A percentile compares a stretch with the other conserved stretches of the same genome.
Conservation (phyloP, 768 basidiomycete species). For the Suillus tomentosus region DNA sequence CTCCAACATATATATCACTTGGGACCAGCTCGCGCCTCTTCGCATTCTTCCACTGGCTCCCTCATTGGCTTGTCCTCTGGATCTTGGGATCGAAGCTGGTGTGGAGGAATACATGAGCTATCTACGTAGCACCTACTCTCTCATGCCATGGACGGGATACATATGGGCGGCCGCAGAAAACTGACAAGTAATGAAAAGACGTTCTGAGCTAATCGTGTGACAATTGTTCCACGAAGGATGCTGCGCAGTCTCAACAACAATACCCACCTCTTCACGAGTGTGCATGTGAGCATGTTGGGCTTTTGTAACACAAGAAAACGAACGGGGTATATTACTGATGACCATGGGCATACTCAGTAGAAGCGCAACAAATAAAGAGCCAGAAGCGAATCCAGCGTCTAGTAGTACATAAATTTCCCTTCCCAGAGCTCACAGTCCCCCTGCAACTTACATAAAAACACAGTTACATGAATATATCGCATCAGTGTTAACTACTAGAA, state of each 20-base stretch:
- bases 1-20: constrained; percentile 52
- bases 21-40: constrained; percentile 42
- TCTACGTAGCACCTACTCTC: neutral
- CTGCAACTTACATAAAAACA: neutral
- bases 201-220: too few species aligned
- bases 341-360: too few species aligned
- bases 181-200: too few species aligned
- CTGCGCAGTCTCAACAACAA: too few species aligned
- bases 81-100: constrained; percentile 9
- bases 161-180: neutral
- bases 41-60: constrained; percentile 26
- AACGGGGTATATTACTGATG: too few species aligned
- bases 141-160: neutral
- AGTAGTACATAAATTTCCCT: neutral
- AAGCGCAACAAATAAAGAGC: too few species aligned
- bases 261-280: too few species aligned
- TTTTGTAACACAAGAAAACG: too few species aligned
- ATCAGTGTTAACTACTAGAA: neutral
- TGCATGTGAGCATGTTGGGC: too few species aligned
- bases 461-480: neutral
- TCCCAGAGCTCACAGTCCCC: neutral
- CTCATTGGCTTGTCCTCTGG: constrained; percentile 25
- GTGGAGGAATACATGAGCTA: neutral
- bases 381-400: too few species aligned
- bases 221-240: too few species aligned